Evolutionary conservation across 371 early-diverging fungal genomes (phyloP).

Genomic region (Fennellomyces sp.): DNA sequence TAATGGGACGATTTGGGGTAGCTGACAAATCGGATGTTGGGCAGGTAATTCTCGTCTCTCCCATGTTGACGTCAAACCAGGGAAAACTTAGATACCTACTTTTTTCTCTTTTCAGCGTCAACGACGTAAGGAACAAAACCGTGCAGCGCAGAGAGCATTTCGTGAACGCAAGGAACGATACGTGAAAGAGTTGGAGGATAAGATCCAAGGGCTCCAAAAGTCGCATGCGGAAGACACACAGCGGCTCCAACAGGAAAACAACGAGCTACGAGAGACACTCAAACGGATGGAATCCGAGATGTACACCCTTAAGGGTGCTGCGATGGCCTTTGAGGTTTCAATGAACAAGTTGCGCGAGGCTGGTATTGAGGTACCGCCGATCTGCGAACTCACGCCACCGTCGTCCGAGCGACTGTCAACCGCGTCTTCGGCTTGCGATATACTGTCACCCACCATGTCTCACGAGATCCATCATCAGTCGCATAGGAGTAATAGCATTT

Average conservation of each 20-base stretch:
- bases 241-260: constrained; percentile 22
- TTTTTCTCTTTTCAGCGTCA: neutral
- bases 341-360: constrained; percentile 26
- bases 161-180: constrained; percentile 69
- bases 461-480: neutral
- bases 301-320: constrained; percentile 27
- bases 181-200: constrained; percentile 61
- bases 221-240: constrained; percentile 7
- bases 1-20: neutral
- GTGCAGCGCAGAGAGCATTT: constrained; percentile 71
- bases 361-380: constrained; percentile 13
- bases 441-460: neutral
- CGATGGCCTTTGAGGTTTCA: constrained; percentile 24
- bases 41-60: too few species aligned
- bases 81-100: neutral
- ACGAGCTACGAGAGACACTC: constrained; percentile 11
- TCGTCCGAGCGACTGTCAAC: constrained; percentile 5
- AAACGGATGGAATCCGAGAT: constrained; percentile 31
- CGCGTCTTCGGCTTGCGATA: neutral
- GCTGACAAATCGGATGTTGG: constrained; percentile 2
- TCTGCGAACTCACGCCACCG: constrained; percentile 12
- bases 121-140: constrained; percentile 54
- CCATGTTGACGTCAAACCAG: too few species aligned
- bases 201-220: constrained; percentile 58
- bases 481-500: neutral